A percentile compares a stretch with the other conserved stretches of the same genome.
Evolutionary conservation across 768 basidiomycete genomes (phyloP).

Genomic region (Dioszegia crocea): DNA sequence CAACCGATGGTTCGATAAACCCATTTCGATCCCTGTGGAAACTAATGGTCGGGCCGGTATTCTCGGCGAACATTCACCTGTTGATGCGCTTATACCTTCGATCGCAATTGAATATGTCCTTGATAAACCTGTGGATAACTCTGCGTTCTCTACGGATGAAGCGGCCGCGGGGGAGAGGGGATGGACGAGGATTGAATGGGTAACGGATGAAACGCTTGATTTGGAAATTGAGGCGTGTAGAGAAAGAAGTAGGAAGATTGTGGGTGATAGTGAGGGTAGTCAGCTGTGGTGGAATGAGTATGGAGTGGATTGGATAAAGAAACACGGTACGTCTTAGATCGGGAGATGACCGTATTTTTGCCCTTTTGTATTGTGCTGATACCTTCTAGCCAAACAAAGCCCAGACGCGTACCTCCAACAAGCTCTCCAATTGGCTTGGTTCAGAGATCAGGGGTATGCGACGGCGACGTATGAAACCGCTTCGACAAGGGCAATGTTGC

Average conservation of each 20-base stretch:
- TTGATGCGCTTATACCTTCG: conserved; percentile 84
- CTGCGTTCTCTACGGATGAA: neutral
- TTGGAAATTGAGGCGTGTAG: conserved; percentile 61
- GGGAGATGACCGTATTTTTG: too few relatives aligned
- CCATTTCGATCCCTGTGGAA: conserved; percentile 76
- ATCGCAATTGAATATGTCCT: conserved; percentile 79
- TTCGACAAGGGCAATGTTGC: conserved; percentile 76
- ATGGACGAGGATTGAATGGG: conserved; percentile 64
- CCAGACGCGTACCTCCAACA: conserved; percentile 89
- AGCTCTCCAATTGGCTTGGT: conserved; percentile 87
- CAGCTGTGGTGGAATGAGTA: conserved; percentile 77
- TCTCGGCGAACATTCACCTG: conserved; percentile 83
- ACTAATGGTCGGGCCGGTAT: conserved; percentile 73
- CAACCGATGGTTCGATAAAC: conserved; percentile 90
- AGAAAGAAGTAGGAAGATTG: conserved; percentile 58
- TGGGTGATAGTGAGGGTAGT: conserved; percentile 75
- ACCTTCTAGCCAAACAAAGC: conserved; percentile 55
- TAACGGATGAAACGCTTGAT: conserved; percentile 60
- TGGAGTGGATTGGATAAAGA: conserved; percentile 83
- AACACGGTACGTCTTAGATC: conserved; percentile 56
- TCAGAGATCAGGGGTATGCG: conserved; percentile 66
- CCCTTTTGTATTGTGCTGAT: conserved; percentile 5
- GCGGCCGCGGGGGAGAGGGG: neutral
- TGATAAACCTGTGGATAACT: conserved; percentile 60
- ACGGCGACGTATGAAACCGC: conserved; percentile 93